Evolutionary conservation across 129 eudicot genomes (phyloP).

Genomic region (Flaveria brownii): DNA sequence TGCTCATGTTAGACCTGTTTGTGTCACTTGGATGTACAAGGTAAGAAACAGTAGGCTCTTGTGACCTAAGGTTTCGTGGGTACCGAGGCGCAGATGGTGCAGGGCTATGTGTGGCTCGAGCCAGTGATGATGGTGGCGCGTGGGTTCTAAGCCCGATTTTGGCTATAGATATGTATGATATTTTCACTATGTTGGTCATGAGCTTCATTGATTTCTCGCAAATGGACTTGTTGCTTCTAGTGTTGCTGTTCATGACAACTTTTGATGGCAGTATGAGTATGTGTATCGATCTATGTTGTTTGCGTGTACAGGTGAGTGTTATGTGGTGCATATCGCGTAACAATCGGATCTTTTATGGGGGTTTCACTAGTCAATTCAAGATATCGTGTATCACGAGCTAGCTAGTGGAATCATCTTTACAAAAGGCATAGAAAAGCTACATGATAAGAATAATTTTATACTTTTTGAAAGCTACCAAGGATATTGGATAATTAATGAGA

Average conservation of each 20-base stretch:
- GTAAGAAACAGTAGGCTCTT: constrained; percentile 37
- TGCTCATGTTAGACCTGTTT: constrained; percentile 10
- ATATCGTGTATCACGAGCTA: constrained; percentile 15
- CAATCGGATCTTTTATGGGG: constrained; percentile 20
- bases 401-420: constrained; percentile 39
- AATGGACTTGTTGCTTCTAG: constrained; percentile 35
- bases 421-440: constrained; percentile 23
- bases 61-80: constrained; percentile 36
- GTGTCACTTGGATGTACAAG: constrained; percentile 30
- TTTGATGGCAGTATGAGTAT: neutral
- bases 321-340: constrained; percentile 26
- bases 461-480: constrained; percentile 12
- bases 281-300: neutral
- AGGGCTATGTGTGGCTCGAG: constrained; percentile 17
- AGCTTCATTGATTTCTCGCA: constrained; percentile 54
- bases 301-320: neutral
- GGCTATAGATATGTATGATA: constrained; percentile 48
- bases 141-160: constrained; percentile 31
- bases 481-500: neutral
- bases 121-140: constrained; percentile 26
- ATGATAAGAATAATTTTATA: constrained; percentile 35
- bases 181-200: constrained; percentile 46
- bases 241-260: constrained; percentile 34
- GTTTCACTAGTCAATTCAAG: neutral
- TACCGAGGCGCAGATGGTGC: constrained; percentile 29